Evolutionary conservation across 2,329 filamentous ascomycete species (phyloP), one percentile per base, ranked within the genome.

Genomic region (Parafenestella ontariensis): DNA sequence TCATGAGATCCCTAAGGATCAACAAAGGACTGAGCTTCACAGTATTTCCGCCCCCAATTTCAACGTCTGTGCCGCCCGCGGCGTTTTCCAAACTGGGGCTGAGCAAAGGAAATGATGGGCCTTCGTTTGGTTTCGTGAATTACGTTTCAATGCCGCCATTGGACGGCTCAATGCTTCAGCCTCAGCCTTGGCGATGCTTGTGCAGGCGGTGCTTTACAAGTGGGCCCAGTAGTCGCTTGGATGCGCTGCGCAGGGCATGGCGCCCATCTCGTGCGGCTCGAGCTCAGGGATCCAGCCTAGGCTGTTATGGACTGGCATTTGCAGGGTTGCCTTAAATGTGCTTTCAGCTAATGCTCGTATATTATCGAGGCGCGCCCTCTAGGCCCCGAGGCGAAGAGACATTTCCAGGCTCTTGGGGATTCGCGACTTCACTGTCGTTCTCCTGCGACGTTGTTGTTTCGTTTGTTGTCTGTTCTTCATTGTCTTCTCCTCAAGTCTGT

Each of bases 341-440:
- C 44, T 46, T 42, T 15, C 42, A 46, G 31, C 20, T 46, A 42
- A 42, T 49, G n/a, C 40, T 46, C 34, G 34, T 57, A 46, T 51
- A 46, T 57, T 33, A 52, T 26, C 36, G 40, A 39, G 44, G 46
- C 44, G 44, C 24, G n/a, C 48, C 43, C 54, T 51, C n/a, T n/a
- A n/a, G 54, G 26, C 44, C 54, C 52, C 9, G n/a, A 37, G 28
- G 45, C 37, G 31, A 5, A 17, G 45, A 54, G 46, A 36, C 42
- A 44, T 29, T 28, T 40, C 40, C 24, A 41, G 33, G 28, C 49
- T 34, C 51, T 51, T 45, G 33, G 31, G n/a, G 40, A 33, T 43
- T 54, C 37, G 47, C 41, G 41, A 34, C 29, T 43, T 47, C 46
- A 36, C 29, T 31, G 29, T 28, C 31, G 5, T 49, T 3, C 34